Conservation (phyloP, 306 rosid genomes). For the Datisca glomerata region DNA sequence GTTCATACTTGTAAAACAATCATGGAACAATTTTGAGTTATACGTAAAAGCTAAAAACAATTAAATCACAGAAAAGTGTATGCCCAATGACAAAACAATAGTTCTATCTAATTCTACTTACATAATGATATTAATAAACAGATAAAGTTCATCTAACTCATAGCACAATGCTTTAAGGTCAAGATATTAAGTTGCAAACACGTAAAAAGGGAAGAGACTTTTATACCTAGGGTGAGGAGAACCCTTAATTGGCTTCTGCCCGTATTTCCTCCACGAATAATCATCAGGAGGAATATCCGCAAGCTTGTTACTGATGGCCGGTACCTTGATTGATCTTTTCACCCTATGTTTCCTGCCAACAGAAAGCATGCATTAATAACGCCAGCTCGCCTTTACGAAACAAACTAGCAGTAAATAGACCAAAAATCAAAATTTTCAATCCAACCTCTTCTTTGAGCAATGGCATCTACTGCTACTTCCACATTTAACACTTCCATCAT, state of each 20-base stretch:
- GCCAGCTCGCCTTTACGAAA: slow-evolving; percentile 5
- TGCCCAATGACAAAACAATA: too few relatives aligned
- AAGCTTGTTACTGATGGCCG: slow-evolving; percentile 95
- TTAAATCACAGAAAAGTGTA: too few relatives aligned
- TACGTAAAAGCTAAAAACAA: too few relatives aligned
- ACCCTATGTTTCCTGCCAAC: slow-evolving; percentile 76
- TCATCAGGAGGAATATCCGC: slow-evolving; percentile 99
- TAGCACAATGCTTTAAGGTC: too few relatives aligned
- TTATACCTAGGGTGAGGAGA: slow-evolving; percentile 96
- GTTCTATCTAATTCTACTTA: too few relatives aligned
- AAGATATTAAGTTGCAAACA: too few relatives aligned
- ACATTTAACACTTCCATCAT: slow-evolving; percentile 81
- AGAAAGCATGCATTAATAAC: not conserved
- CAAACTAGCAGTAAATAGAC: too few relatives aligned
- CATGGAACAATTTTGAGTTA: too few relatives aligned
- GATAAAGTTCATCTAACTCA: too few relatives aligned
- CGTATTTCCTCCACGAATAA: slow-evolving; percentile 98
- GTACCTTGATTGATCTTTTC: slow-evolving; percentile 90
- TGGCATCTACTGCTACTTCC: slow-evolving; percentile 85
- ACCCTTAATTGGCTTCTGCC: slow-evolving; percentile 99
- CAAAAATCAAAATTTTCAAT: slow-evolving; percentile 6
- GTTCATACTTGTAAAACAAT: too few relatives aligned
- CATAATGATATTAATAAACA: too few relatives aligned
- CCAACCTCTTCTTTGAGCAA: slow-evolving; percentile 96
- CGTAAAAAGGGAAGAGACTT: slow-evolving; percentile 5